Evolutionary conservation across 2,329 filamentous ascomycete genomes (phyloP), one percentile per base, ranked within the genome.

Genomic region (Pestalotiopsis sp.): DNA sequence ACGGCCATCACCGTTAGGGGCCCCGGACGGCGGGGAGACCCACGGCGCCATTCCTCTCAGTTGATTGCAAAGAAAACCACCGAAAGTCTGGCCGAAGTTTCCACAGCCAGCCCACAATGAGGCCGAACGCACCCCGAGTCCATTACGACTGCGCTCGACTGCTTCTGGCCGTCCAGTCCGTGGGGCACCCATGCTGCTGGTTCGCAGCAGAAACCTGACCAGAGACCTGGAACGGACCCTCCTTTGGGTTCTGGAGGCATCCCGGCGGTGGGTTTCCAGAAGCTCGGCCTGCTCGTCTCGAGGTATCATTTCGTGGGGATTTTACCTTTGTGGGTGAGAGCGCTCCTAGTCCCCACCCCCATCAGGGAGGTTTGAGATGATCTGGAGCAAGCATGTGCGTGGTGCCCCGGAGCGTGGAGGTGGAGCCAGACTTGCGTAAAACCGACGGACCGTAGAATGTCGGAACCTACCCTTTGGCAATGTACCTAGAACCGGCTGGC

Each of bases 101-200:
- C 61, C 61, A 64, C 61, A 23, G 12, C n/a, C 12, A 66, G 52
- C 56, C 65, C 65, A 67, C 45, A 67, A 67, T 67, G 52, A 23
- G 20, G 65, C 65, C 65, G 65, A 67, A 64, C 58, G 65, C 52
- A 9, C 27, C 45, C 65, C 65, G 65, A 67, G 65, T 67, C 65
- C 65, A 67, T 67, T 67, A 67, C 65, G 65, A 67, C 65, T 38
- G 41, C 62, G 17, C 31, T 41, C 27, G 31, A 36, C 31, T 36
- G 31, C 31, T 36, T 36, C 31, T 36, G 31, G 31, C 31, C 31
- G 31, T 36, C 31, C 31, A 36, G 31, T 36, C 31, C 31, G 31
- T 36, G 31, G 31, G 31, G 31, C 31, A 36, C 31, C 31, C 31
- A 36, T 36, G 31, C 31, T 36, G 9, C 31, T 36, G 31, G 31